Conservation (phyloP, 768 basidiomycete species). For the Cyathus striatus region DNA sequence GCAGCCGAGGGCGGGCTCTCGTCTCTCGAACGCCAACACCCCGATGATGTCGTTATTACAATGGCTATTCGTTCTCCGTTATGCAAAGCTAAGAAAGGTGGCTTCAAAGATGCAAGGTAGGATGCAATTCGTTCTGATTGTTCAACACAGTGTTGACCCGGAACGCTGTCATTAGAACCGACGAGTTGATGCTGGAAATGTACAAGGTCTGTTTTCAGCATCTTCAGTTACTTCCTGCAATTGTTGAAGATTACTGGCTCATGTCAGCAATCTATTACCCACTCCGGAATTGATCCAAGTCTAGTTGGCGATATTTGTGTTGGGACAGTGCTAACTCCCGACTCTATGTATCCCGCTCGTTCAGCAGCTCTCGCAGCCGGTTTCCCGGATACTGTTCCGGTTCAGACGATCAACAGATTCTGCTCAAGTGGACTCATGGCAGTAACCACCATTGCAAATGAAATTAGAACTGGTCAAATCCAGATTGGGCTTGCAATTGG, state of each 20-base stretch:
- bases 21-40: slow-evolving; percentile 50
- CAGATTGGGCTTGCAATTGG: slow-evolving; percentile 78
- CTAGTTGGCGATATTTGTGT: slow-evolving; percentile 76
- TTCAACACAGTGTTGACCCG: slow-evolving; percentile 5
- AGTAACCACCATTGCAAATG: slow-evolving; percentile 69
- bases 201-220: slow-evolving; percentile 51
- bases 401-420: slow-evolving; percentile 74
- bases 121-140: neutral
- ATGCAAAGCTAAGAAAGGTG: slow-evolving; percentile 75
- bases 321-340: slow-evolving; percentile 67
- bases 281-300: slow-evolving; percentile 55
- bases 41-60: slow-evolving; percentile 80
- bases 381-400: slow-evolving; percentile 70
- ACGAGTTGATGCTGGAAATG: slow-evolving; percentile 79
- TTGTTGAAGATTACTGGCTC: slow-evolving; percentile 2
- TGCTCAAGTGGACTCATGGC: slow-evolving; percentile 89
- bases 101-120: slow-evolving; percentile 65
- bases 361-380: slow-evolving; percentile 76
- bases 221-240: slow-evolving; percentile 4
- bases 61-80: slow-evolving; percentile 75
- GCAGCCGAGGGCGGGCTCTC: slow-evolving; percentile 38
- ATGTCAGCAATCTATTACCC: slow-evolving; percentile 52
- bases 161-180: slow-evolving; percentile 55
- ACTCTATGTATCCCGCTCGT: slow-evolving; percentile 65
- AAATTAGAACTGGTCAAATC: slow-evolving; percentile 73